Conservation (phyloP, 2,329 filamentous ascomycete genomes). For the Paecilomyces variotii region DNA sequence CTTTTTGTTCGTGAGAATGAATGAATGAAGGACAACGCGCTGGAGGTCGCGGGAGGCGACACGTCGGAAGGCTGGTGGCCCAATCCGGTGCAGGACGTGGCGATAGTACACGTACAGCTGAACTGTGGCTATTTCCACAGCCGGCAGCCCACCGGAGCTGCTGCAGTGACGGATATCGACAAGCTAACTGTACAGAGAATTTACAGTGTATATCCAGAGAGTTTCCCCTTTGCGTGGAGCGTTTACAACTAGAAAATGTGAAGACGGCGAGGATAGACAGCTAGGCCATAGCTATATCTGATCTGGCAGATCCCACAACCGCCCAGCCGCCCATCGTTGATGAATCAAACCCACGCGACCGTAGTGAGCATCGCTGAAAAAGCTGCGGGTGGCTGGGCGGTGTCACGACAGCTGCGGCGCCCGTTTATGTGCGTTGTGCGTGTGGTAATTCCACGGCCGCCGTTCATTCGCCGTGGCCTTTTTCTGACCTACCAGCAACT, state of each 20-base stretch:
- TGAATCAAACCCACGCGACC: background rate
- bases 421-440: slow-evolving; percentile 3
- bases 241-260: background rate
- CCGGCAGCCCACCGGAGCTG: background rate
- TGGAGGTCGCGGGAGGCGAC: background rate
- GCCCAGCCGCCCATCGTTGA: background rate
- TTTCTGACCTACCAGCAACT: slow-evolving; percentile 19
- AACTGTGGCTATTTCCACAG: background rate
- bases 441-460: slow-evolving; percentile 21
- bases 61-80: background rate
- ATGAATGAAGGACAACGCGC: background rate
- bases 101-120: background rate
- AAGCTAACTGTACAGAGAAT: background rate
- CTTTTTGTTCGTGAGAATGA: background rate
- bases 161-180: background rate
- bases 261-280: background rate
- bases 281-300: background rate
- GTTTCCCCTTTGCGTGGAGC: background rate
- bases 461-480: slow-evolving; percentile 17
- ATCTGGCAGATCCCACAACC: background rate
- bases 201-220: background rate
- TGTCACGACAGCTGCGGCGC: slow-evolving; percentile 4
- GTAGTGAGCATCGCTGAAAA: background rate
- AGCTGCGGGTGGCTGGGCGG: slow-evolving; percentile 5
- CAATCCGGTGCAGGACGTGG: background rate